Percentiles rank a stretch among this genome's conserved stretches.
These are phyloP conservation scores for Flaveria robusta DNA, from an alignment of 129 eudicot species.

Conservation along the genomic window DNA sequence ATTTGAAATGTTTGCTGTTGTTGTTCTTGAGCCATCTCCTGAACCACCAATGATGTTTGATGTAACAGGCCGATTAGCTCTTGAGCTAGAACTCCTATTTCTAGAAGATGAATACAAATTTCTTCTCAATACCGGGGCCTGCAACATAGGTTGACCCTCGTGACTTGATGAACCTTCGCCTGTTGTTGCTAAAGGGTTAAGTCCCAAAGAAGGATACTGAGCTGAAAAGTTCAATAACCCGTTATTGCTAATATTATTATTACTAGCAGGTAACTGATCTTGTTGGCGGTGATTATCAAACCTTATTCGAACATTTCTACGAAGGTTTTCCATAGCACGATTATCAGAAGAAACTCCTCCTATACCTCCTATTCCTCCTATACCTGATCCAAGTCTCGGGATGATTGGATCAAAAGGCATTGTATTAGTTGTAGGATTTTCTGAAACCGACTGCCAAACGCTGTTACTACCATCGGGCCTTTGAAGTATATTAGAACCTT, in stretches of 20 bases:
- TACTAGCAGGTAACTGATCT: slow-evolving; percentile 36
- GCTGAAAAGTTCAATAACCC: slow-evolving; percentile 33
- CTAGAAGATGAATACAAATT: slow-evolving; percentile 47
- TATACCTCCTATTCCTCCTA: slow-evolving; percentile 44
- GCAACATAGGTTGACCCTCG: slow-evolving; percentile 38
- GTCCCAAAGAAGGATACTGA: slow-evolving; percentile 45
- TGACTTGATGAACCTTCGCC: slow-evolving; percentile 26
- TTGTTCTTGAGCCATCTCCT: slow-evolving; percentile 44
- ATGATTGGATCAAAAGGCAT: slow-evolving; percentile 38
- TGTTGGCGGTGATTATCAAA: slow-evolving; percentile 53
- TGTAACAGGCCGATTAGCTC: slow-evolving; percentile 38
- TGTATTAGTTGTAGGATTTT: not conserved
- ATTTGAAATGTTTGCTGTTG: slow-evolving; percentile 56
- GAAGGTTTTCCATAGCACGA: slow-evolving; percentile 53
- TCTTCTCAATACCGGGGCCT: slow-evolving; percentile 45
- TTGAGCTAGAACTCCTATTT: slow-evolving; percentile 48
- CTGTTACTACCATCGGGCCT: not conserved
- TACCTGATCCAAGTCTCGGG: slow-evolving; percentile 58
- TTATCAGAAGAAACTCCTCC: slow-evolving; percentile 45
- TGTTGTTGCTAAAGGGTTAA: slow-evolving; percentile 40
- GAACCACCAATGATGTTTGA: slow-evolving; percentile 27
- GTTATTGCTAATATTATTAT: slow-evolving; percentile 18
- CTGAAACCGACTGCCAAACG: slow-evolving; percentile 13
- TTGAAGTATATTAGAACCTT: slow-evolving; percentile 48
- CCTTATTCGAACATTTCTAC: slow-evolving; percentile 61